Conservation (phyloP, 2,329 filamentous ascomycete genomes). For the Chaetomiaceae sp. region DNA sequence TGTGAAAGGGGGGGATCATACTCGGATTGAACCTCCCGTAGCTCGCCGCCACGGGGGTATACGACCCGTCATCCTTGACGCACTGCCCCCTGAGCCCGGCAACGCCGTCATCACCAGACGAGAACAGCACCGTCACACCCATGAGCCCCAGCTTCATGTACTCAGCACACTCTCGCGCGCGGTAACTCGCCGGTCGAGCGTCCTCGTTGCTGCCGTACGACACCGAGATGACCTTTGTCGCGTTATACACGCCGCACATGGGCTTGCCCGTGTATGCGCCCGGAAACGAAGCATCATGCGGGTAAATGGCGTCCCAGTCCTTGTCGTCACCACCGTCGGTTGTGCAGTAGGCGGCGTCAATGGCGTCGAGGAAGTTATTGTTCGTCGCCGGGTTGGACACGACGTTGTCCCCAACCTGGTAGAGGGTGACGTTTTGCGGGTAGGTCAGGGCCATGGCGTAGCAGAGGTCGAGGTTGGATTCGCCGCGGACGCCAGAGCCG, state of each 20-base stretch:
- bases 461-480: slow-evolving; percentile 15
- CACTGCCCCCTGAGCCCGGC: slow-evolving; percentile 34
- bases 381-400: slow-evolving; percentile 14
- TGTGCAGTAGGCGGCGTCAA: slow-evolving; percentile 46
- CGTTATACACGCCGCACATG: slow-evolving; percentile 39
- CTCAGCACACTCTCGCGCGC: slow-evolving; percentile 49
- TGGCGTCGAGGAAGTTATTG: slow-evolving; percentile 45
- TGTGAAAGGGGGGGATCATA: slow-evolving; percentile 37
- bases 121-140: slow-evolving; percentile 48
- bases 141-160: slow-evolving; percentile 54
- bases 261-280: slow-evolving; percentile 18
- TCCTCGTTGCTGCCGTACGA: slow-evolving; percentile 52
- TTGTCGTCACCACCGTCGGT: slow-evolving; percentile 25
- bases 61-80: slow-evolving; percentile 1
- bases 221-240: slow-evolving; percentile 51
- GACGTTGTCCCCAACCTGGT: slow-evolving; percentile 21
- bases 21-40: slow-evolving; percentile 7
- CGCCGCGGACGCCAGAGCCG: slow-evolving; percentile 4
- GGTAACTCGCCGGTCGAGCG: slow-evolving; percentile 45
- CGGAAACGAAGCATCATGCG: slow-evolving; percentile 36
- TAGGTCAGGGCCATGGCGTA: slow-evolving; percentile 15
- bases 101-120: slow-evolving; percentile 40
- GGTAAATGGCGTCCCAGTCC: slow-evolving; percentile 42
- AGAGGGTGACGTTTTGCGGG: slow-evolving; percentile 22
- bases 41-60: not conserved